Evolutionary conservation across 177 flowering plant species (phyloP), one percentile per base, ranked within the genome.

Genomic region (Vitis hybrid): DNA sequence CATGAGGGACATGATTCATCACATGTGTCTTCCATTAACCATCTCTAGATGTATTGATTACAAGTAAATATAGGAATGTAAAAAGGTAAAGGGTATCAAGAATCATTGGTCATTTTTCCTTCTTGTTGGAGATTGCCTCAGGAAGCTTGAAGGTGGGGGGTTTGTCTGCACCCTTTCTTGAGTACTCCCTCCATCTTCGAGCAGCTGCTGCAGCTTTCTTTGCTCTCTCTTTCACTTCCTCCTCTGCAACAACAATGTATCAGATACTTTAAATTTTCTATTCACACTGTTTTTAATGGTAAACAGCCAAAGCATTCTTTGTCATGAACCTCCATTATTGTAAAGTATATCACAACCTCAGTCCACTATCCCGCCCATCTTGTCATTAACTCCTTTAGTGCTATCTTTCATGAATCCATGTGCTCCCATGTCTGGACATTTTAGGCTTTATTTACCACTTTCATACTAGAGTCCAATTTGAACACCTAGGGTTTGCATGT

Each of bases 111-210:
- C 68, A 77, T 53, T 81, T 78, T 12, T 90, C 93, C 58, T 41
- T 6, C 48, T 80, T 77, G 78, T 79, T 77, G 69, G 92, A 78
- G 59, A 78, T 58, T 20, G 88, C 77, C 65, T 91, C 97, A 35
- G 98, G 97, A 70, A 95, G 95, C 76, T 91, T 90, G 74, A 75
- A 85, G 48, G 90, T 82, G 21, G 98, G 95, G 69, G 83, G 93
- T 77, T 88, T 90, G 68, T 94, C 98, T 6, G 76, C 94, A 35
- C 97, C 99, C 69, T 77, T 79, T 74, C 98, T 86, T 15, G 98
- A 91, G 80, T 94, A 94, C 75, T 94, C 99, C 76, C 99, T 89
- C 99, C 97, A 95, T 85, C 94, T 87, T 71, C 93, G 82, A 68
- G 99, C 93, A 2, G 97, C 97, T 8, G 94, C 96, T 10, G 98